Conservation (phyloP, 306 rosid species). For the Lablab purpureus region DNA sequence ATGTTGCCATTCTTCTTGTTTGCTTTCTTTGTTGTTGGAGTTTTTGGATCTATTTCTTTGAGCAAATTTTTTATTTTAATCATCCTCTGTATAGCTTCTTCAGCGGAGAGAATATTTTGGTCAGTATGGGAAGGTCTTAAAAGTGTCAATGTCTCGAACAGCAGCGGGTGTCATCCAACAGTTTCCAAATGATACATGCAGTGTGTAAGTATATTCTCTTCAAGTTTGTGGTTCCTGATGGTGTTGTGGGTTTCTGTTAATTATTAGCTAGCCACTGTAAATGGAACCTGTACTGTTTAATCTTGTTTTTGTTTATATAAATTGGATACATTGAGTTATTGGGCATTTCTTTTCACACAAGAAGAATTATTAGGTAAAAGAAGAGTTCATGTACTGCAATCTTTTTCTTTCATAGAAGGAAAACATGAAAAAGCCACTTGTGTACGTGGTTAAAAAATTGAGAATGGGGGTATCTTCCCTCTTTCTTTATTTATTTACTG, state of each 20-base stretch:
- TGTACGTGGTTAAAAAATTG: background rate
- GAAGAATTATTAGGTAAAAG: background rate
- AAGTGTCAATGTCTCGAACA: constrained; percentile 98
- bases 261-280: constrained; percentile 20
- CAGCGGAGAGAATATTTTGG: constrained; percentile 90
- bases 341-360: background rate
- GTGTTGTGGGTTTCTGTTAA: background rate
- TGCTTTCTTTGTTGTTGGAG: background rate
- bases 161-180: constrained; percentile 97
- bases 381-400: background rate
- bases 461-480: background rate
- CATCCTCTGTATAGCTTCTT: constrained; percentile 70
- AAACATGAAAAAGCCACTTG: constrained; percentile 12
- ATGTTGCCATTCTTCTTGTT: background rate
- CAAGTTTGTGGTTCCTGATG: constrained; percentile 1
- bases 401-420: background rate
- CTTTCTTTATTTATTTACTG: background rate
- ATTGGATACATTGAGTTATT: background rate
- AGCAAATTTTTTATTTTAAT: constrained; percentile 21
- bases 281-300: background rate
- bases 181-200: constrained; percentile 95
- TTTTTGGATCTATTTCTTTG: background rate
- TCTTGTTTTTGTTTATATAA: constrained; percentile 17
- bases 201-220: constrained; percentile 82
- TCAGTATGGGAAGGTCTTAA: constrained; percentile 97